Conservation (phyloP, 2,329 filamentous ascomycete genomes). For the Corynespora cassiicola region DNA sequence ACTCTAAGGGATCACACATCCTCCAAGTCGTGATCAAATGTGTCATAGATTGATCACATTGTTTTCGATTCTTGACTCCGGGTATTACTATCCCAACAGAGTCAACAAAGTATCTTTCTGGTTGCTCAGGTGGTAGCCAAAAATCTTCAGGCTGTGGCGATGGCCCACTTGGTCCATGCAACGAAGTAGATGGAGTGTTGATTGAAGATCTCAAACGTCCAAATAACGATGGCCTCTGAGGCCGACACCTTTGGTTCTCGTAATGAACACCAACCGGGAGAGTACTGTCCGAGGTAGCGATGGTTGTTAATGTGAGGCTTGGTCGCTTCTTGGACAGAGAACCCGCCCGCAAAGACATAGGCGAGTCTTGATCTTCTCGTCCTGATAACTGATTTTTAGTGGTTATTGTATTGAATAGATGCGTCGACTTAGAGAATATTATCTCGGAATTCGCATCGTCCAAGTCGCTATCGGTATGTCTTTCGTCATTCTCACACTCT, state of each 20-base stretch:
- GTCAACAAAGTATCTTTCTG: conserved; percentile 34
- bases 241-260: conserved; percentile 2
- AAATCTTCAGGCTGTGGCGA: conserved; percentile 20
- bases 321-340: conserved; percentile 2
- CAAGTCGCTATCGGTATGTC: too few relatives aligned
- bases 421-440: too few relatives aligned
- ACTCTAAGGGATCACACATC: conserved; percentile 32
- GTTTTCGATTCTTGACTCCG: conserved; percentile 25
- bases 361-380: conserved; percentile 4
- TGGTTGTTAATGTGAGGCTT: conserved; percentile 13
- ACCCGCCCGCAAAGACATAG: conserved; percentile 4
- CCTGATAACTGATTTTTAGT: too few relatives aligned
- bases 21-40: conserved; percentile 32
- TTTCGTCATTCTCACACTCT: too few relatives aligned
- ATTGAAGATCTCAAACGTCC: conserved; percentile 21
- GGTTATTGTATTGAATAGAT: too few relatives aligned
- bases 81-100: conserved; percentile 31
- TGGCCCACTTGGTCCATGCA: background rate
- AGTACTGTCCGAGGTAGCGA: conserved; percentile 15
- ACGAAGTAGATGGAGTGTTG: conserved; percentile 8
- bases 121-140: conserved; percentile 18
- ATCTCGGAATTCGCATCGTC: too few relatives aligned
- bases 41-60: conserved; percentile 18
- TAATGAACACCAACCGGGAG: conserved; percentile 12
- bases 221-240: conserved; percentile 18